Evolutionary conservation across 148 eudicot genomes (phyloP).

Genomic region (Simmondsia chinensis): DNA sequence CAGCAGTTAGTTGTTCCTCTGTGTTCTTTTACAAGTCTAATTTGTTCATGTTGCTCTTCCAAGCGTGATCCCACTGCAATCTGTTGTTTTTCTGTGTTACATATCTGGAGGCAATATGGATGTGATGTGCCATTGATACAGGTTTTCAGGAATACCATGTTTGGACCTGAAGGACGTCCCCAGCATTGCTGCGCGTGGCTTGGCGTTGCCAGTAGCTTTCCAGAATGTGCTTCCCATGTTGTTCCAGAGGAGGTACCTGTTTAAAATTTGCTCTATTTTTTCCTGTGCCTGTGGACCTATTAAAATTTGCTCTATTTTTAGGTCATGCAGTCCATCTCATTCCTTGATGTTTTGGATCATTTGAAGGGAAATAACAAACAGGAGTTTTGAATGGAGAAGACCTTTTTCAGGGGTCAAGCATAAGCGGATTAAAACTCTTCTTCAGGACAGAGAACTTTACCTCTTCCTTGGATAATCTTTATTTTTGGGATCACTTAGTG

Average conservation of each 20-base stretch:
- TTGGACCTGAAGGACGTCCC: conserved; percentile 99
- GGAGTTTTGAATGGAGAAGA: no score
- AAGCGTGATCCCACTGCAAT: no score
- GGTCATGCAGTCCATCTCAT: neutral
- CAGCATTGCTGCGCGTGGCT: conserved; percentile 99
- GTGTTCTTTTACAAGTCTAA: neutral
- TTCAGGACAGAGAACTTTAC: no score
- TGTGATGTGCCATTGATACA: conserved; percentile 19
- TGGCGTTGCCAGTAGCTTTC: conserved; percentile 99
- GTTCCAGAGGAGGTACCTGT: conserved; percentile 90
- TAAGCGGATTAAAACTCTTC: no score
- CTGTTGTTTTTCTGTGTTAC: neutral
- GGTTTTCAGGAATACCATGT: conserved; percentile 99
- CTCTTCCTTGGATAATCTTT: no score
- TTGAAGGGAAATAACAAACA: neutral
- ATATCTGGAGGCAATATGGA: neutral
- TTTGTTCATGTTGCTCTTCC: no score
- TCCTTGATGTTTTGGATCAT: neutral
- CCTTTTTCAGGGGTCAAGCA: no score
- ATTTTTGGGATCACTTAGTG: no score
- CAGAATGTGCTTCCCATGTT: conserved; percentile 89
- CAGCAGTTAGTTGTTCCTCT: conserved; percentile 52
- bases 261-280: neutral
- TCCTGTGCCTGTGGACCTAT: neutral
- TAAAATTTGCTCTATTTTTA: neutral